These are phyloP conservation scores for Pichia cactophila DNA, from an alignment of 1,139 yeast genomes.

Conservation along the genomic window DNA sequence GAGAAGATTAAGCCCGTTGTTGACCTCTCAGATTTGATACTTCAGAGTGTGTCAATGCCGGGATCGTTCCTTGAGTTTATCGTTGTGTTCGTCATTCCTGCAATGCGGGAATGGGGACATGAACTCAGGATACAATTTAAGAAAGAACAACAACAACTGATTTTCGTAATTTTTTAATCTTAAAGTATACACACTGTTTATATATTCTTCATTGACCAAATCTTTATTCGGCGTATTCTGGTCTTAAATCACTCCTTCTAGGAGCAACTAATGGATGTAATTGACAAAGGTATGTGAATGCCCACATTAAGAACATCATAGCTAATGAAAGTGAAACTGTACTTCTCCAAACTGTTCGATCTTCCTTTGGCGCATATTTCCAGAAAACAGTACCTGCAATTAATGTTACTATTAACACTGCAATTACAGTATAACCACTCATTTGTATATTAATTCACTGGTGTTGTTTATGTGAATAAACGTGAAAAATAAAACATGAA, in stretches of 20 bases:
- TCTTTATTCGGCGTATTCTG: constrained; percentile 42
- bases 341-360: constrained; percentile 79
- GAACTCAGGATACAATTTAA: background rate
- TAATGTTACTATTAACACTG: constrained; percentile 54
- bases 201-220: too few species aligned
- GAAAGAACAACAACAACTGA: too few species aligned
- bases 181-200: background rate
- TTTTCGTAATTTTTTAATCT: background rate
- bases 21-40: constrained; percentile 29
- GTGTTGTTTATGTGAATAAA: background rate
- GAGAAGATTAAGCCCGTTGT: constrained; percentile 56
- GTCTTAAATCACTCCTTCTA: constrained; percentile 70
- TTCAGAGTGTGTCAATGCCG: constrained; percentile 14
- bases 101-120: background rate
- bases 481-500: background rate
- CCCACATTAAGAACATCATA: constrained; percentile 95
- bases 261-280: constrained; percentile 79
- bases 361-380: constrained; percentile 44
- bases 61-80: constrained; percentile 21
- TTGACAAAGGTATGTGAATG: constrained; percentile 74
- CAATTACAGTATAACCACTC: constrained; percentile 46
- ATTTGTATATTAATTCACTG: background rate
- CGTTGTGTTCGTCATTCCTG: background rate
- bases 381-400: constrained; percentile 55
- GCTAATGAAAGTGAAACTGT: constrained; percentile 74